These are phyloP conservation scores for Argentina anserina DNA, from an alignment of 306 rosid genomes.

Conservation along the genomic window DNA sequence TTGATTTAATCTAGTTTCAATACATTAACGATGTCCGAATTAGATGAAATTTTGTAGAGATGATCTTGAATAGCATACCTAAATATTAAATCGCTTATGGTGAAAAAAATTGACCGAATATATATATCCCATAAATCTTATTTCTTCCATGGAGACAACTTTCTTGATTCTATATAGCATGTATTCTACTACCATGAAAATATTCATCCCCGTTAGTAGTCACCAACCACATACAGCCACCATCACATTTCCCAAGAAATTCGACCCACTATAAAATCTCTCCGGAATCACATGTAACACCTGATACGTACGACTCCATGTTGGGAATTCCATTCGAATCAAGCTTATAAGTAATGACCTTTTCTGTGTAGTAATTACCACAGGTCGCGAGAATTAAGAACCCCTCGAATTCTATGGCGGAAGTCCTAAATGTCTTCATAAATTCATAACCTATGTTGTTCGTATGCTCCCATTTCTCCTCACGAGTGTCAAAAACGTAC, in stretches of 20 bases:
- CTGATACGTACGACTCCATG: background rate
- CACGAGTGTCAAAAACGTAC: background rate
- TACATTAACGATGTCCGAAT: too few relatives aligned
- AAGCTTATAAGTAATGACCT: background rate
- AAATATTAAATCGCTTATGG: too few relatives aligned
- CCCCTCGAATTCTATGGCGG: background rate
- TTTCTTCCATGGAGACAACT: too few relatives aligned
- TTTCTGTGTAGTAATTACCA: too few relatives aligned
- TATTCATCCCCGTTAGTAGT: background rate
- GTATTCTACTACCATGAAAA: too few relatives aligned
- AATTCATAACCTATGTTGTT: too few relatives aligned
- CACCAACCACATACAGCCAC: background rate
- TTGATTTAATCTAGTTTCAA: too few relatives aligned
- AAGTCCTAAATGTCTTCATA: background rate
- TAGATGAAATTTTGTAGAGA: too few relatives aligned
- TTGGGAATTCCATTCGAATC: background rate
- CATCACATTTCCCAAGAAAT: background rate
- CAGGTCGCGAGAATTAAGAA: background rate
- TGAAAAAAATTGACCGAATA: too few relatives aligned
- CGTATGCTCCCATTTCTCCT: background rate
- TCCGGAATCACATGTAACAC: background rate
- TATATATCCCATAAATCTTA: too few relatives aligned
- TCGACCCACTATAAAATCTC: accelerated
- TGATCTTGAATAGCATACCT: too few relatives aligned
- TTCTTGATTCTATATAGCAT: too few relatives aligned